Evolutionary conservation across 73 alveolate species (phyloP), one percentile per base, ranked within the genome.

Genomic region (Strombidium stylifer): DNA sequence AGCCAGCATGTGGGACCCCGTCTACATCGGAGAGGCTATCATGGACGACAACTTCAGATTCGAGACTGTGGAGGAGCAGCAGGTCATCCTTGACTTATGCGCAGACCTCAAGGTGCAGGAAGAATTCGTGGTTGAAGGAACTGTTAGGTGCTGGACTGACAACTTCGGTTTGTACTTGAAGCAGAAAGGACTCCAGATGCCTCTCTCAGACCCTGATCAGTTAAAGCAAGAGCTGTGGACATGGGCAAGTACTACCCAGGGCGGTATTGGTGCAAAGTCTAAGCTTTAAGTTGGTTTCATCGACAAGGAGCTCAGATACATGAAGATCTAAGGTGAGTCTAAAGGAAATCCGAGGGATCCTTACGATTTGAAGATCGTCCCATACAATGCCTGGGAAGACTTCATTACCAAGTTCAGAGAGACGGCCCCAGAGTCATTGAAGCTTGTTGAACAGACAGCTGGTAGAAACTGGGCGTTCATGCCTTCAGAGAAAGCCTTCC

Each of bases 381-480:
- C 27, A 2, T 53, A 53, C 26, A 5, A 53, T 11, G 48, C 18
- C 8, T 53, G 67, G 67, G 49, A 53, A 25, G 21, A 15, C 18
- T n/a, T 24, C 3, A 36, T 35, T 4, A 7, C 30, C 4, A 28
- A 48, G 19, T 66, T 50, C 37, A 31, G 18, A 5, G 35, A 12
- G 2, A 30, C 15, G n/a, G 8, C 46, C 5, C 57, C 74, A 1
- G 19, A 12, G 11, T 25, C 28, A 3, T 8, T 65, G 16, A 3
- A 48, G 5, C 31, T 23, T 11, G 40, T 24, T 7, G n/a, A 23
- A 4, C 40, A 47, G 14, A 18, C 57, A n/a, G 79, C 68, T 11
- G 59, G 48, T 3, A 53, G 15, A 8, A n/a, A 19, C 65, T 69
- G 71, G 73, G 14, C 26, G 1, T 71, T 27, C 48, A 52, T 69